Conservation (phyloP, 1,284 basidiomycete genomes). For the Clitocybe nebularis region DNA sequence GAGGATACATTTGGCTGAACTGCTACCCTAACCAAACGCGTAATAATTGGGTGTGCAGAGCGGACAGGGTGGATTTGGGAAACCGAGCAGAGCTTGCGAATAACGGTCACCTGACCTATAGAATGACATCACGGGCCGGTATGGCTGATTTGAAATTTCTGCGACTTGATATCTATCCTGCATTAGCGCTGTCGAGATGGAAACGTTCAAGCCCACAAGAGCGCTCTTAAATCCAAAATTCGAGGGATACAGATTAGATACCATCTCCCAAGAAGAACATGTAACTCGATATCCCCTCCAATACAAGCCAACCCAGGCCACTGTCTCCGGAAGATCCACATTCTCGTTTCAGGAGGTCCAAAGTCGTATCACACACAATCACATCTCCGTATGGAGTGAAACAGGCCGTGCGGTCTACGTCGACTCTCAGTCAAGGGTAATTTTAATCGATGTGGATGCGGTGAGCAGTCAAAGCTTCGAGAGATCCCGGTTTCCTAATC, state of each 20-base stretch:
- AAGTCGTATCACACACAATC: slow-evolving; percentile 83
- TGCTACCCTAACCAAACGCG: too few relatives aligned
- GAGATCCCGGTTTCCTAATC: slow-evolving; percentile 3
- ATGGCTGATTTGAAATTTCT: too few relatives aligned
- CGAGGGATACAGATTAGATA: slow-evolving; percentile 76
- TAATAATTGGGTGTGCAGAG: too few relatives aligned
- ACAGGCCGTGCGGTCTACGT: slow-evolving; percentile 62
- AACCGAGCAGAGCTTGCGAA: too few relatives aligned
- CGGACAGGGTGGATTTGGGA: too few relatives aligned
- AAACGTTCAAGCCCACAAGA: slow-evolving; percentile 27
- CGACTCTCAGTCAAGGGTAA: slow-evolving; percentile 62
- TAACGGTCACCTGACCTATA: too few relatives aligned
- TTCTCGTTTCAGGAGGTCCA: slow-evolving; percentile 80
- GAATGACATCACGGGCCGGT: too few relatives aligned
- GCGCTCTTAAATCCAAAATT: slow-evolving; percentile 76
- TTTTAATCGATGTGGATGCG: slow-evolving; percentile 54
- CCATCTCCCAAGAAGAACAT: slow-evolving; percentile 50
- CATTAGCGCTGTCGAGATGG: too few relatives aligned
- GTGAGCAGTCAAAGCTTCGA: slow-evolving; percentile 35
- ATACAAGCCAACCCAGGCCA: slow-evolving; percentile 55
- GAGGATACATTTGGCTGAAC: too few relatives aligned
- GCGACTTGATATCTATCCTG: too few relatives aligned
- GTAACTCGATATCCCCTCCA: slow-evolving; percentile 49
- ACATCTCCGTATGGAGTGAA: slow-evolving; percentile 53
- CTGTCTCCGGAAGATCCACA: slow-evolving; percentile 52